These are phyloP conservation scores for Cyclotella sp. DNA, from an alignment of 108 stramenopile species.

Conservation along the genomic window DNA sequence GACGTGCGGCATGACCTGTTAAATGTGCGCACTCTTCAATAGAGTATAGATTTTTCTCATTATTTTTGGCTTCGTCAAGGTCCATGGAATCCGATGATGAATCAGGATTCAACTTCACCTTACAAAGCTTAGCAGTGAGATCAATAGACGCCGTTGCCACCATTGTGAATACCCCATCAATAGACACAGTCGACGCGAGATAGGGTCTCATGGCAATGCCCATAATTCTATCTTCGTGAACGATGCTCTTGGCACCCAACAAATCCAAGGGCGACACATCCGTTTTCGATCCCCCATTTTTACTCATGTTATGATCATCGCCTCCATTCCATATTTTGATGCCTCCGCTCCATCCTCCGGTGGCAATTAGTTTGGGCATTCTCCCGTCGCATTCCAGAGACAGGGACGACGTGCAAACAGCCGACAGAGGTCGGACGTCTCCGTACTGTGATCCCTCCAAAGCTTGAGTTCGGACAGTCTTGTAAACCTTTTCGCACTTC, in stretches of 20 bases:
- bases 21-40: conserved; percentile 77
- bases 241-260: conserved; percentile 64
- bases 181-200: conserved; percentile 34
- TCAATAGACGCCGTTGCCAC: conserved; percentile 86
- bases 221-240: conserved; percentile 91
- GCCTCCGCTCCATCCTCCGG: conserved; percentile 90
- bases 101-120: conserved; percentile 48
- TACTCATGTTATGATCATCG: conserved; percentile 33
- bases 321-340: conserved; percentile 93
- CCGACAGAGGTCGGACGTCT: conserved; percentile 73
- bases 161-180: conserved; percentile 38
- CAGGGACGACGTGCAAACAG: conserved; percentile 60
- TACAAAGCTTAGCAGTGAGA: conserved; percentile 83
- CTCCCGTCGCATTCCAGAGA: conserved; percentile 32
- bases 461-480: conserved; percentile 59
- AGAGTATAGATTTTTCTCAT: conserved; percentile 26
- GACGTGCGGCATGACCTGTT: conserved; percentile 89
- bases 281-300: not conserved
- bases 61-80: conserved; percentile 37
- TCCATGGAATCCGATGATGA: conserved; percentile 40
- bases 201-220: conserved; percentile 69
- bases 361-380: conserved; percentile 73
- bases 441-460: conserved; percentile 89
- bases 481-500: conserved; percentile 60
- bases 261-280: conserved; percentile 60